Percentiles rank a stretch among this genome's conserved stretches.
These are phyloP conservation scores for Cyclotella cryptica DNA, from an alignment of 108 stramenopile genomes.

Conservation along the genomic window DNA sequence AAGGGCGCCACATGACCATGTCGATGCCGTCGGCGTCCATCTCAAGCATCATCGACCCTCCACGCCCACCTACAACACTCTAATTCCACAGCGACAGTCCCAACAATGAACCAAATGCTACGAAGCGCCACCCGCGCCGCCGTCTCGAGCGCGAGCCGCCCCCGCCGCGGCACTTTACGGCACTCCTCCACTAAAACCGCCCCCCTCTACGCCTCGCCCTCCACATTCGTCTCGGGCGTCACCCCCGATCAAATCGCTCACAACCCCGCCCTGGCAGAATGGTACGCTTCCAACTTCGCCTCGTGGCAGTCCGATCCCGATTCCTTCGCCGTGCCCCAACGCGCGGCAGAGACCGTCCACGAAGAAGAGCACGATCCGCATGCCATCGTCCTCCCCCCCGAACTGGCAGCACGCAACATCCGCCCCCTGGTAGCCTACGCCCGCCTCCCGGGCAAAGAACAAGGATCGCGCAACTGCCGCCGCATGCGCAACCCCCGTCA, in stretches of 20 bases:
- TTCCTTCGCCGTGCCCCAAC: not conserved
- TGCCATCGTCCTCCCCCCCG: conserved; percentile 20
- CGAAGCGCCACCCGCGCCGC: not conserved
- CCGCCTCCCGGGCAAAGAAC: conserved; percentile 44
- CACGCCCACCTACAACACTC: no score
- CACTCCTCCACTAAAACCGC: conserved; percentile 2
- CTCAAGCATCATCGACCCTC: no score
- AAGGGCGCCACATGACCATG: no score
- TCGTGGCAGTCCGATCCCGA: conserved; percentile 31
- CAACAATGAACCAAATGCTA: conserved; percentile 6
- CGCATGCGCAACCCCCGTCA: conserved; percentile 41
- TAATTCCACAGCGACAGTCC: not conserved
- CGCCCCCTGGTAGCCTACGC: conserved; percentile 56
- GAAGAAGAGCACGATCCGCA: conserved; percentile 7
- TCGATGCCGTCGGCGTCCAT: not conserved
- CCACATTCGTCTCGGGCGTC: conserved; percentile 42
- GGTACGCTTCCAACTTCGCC: conserved; percentile 38
- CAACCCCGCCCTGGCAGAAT: conserved; percentile 37
- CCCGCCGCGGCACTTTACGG: not conserved
- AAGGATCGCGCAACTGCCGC: conserved; percentile 48
- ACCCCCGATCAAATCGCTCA: conserved; percentile 48
- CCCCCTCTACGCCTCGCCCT: conserved; percentile 32
- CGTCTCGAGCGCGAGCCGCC: not conserved
- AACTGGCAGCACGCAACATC: conserved; percentile 48
- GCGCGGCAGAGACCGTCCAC: not conserved